Evolutionary conservation across 1,284 basidiomycete species (phyloP), one percentile per base, ranked within the genome.

Genomic region (Melampsora americana): DNA sequence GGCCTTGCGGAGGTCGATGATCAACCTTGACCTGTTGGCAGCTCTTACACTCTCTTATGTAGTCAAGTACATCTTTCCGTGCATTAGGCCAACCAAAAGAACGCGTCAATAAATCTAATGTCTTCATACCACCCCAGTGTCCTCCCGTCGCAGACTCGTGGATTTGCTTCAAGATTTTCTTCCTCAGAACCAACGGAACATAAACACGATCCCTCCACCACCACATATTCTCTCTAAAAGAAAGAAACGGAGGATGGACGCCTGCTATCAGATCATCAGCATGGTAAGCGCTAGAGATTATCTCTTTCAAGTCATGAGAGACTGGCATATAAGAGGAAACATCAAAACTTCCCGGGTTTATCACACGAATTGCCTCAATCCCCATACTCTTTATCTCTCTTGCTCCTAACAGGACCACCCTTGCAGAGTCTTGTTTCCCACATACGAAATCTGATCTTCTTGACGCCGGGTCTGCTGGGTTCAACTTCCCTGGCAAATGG

Each of bases 1-100:
- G 75, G 2, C 85, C 84, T 73, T 83, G 83, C 1, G 82, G 83
- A 32, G 81, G 79, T 69, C 83, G 82, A 0, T 78, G 77, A 16
- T 79, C 78, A 6, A 69, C 26, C 69, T 86, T 85, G 60, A 77
- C 80, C 6, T 80, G 78, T 5, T 77, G 65, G 72, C 85, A 86
- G 0, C 76, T 75, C 9, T 80, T 79, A 70, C 85, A 86, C 4
- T 23, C n/a, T 26, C 9, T 1, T 7, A 73, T 46, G 56, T 66
- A 66, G 1, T 32, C 9, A 14, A 53, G 26, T 1, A 73, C 30
- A 5, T 35, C 44, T 23, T 42, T 26, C 6, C 32, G 30, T 20
- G 66, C 42, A 3, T 20, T 5, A 32, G 39, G 60, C 70, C 70
- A 72, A 4, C 42, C 26, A 71, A 72, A 66, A 16, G 46, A 48